phyloP scores from a whole-genome alignment of 164 flowering plant species.

The Magnolia sinica region DNA sequence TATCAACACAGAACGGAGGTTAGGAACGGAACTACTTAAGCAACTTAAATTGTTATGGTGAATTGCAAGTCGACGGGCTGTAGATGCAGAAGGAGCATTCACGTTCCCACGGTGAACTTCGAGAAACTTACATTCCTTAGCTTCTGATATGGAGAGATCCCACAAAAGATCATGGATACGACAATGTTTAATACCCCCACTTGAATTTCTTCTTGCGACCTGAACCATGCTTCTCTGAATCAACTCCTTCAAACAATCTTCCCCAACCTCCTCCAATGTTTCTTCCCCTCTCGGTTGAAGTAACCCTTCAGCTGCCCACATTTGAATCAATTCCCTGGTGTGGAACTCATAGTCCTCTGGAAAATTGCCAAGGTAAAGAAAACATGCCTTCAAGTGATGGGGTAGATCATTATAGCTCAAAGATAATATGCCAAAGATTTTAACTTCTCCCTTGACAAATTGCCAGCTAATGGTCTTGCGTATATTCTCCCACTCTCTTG shows the following conservation, averaged over 20 bases:
- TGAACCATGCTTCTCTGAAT: slow-evolving; percentile 14
- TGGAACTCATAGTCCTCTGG: slow-evolving; percentile 2
- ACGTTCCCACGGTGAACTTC: neutral
- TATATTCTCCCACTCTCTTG: slow-evolving; percentile 6
- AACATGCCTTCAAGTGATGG: slow-evolving; percentile 11
- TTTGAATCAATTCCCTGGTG: neutral
- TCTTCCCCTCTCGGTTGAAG: neutral
- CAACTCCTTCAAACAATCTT: slow-evolving; percentile 14
- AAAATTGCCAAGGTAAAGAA: slow-evolving; percentile 9
- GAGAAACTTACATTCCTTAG: slow-evolving; percentile 5
- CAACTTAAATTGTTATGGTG: neutral
- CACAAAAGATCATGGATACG: slow-evolving; percentile 9
- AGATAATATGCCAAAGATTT: slow-evolving; percentile 2
- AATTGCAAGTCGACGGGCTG: slow-evolving; percentile 6
- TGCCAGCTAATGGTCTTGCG: neutral
- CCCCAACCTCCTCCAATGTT: slow-evolving; percentile 15
- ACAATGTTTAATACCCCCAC: neutral
- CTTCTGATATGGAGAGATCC: slow-evolving; percentile 10
- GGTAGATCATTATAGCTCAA: slow-evolving; percentile 21
- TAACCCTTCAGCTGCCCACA: slow-evolving; percentile 16
- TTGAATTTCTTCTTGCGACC: slow-evolving; percentile 3
- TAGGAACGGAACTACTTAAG: neutral
- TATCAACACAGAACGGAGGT: neutral
- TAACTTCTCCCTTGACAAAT: neutral
- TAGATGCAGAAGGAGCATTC: neutral